Evolutionary conservation across 75 land plant genomes (phyloP).

Genomic region (Picea glauca): DNA sequence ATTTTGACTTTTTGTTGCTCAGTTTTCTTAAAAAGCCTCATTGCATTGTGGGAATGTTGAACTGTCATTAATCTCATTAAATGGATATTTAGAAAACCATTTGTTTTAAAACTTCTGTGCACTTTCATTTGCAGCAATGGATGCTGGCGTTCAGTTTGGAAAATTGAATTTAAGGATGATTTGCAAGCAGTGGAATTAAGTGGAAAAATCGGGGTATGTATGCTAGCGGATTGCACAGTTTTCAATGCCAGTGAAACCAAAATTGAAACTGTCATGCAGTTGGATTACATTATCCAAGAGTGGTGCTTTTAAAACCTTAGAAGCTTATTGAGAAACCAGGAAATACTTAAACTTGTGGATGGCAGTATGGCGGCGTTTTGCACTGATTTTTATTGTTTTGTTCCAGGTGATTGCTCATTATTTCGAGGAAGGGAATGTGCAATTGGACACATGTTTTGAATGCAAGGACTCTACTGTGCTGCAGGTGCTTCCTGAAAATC

Average conservation of each 20-base stretch:
- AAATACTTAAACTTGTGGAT: neutral
- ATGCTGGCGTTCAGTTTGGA: conserved; percentile 95
- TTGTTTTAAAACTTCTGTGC: neutral
- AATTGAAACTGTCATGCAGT: neutral
- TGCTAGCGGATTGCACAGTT: neutral
- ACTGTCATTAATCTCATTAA: neutral
- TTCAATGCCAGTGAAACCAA: neutral
- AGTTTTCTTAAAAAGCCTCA: neutral
- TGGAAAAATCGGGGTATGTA: conserved; percentile 74
- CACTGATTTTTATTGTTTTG: neutral
- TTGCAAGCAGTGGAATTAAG: conserved; percentile 56
- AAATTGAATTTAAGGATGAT: conserved; percentile 69
- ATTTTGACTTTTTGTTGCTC: neutral
- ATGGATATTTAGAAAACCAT: conserved; percentile 1
- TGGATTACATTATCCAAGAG: neutral
- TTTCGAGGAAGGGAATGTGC: conserved; percentile 99
- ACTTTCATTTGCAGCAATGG: conserved; percentile 57
- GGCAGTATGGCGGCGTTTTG: neutral
- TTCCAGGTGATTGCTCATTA: conserved; percentile 89
- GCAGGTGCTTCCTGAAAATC: conserved; percentile 46
- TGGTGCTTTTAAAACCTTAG: neutral
- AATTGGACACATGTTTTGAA: conserved; percentile 79
- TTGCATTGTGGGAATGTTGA: neutral
- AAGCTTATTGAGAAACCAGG: no score
- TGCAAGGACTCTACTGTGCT: conserved; percentile 63